Evolutionary conservation across 2,329 filamentous ascomycete species (phyloP).

Genomic region (Trichoderma sp.): DNA sequence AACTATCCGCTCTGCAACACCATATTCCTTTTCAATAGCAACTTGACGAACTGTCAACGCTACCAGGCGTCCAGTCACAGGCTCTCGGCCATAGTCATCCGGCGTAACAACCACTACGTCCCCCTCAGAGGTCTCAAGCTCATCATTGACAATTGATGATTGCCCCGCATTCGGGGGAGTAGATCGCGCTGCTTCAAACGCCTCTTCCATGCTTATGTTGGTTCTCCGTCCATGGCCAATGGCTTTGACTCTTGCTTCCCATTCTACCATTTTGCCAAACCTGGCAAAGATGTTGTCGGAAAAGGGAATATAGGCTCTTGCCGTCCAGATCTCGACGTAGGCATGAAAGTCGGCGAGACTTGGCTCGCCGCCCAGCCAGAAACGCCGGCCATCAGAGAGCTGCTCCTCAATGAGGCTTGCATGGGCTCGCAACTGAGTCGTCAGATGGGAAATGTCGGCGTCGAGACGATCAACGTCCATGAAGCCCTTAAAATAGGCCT

Average conservation of each 20-base stretch:
- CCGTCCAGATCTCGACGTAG: neutral
- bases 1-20: neutral
- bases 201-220: neutral
- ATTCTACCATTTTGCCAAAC: neutral
- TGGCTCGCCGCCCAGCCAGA: neutral
- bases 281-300: neutral
- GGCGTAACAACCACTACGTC: neutral
- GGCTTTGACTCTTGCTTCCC: neutral
- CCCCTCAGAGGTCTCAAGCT: neutral
- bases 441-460: neutral
- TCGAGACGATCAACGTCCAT: neutral
- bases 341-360: neutral
- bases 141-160: neutral
- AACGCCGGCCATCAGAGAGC: neutral
- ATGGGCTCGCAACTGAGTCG: neutral
- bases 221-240: neutral
- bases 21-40: neutral
- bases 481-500: neutral
- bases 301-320: neutral
- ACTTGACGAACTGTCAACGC: neutral
- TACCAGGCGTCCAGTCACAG: neutral
- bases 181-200: neutral
- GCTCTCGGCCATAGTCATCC: neutral
- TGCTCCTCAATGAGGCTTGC: neutral
- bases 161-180: neutral